phyloP scores from a whole-genome alignment of 2,329 filamentous ascomycete genomes.

The Calonectria hongkongensis region DNA sequence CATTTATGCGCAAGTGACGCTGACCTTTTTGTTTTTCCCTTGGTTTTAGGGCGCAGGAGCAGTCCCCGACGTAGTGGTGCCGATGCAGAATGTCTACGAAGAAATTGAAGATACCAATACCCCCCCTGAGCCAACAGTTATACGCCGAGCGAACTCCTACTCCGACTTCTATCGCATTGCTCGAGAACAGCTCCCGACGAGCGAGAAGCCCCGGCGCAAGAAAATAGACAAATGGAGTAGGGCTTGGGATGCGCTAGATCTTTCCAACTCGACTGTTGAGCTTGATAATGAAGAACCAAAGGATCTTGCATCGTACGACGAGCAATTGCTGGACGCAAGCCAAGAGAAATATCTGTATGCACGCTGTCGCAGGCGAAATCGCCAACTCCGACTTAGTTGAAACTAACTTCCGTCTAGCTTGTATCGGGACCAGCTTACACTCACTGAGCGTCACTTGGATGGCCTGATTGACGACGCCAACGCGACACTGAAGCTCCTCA shows the following conservation, averaged over 20 bases:
- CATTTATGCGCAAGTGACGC: conserved; percentile 48
- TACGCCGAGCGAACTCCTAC: conserved; percentile 82
- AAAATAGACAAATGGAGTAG: conserved; percentile 63
- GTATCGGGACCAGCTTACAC: conserved; percentile 86
- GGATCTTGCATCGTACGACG: conserved; percentile 67
- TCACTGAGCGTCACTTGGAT: conserved; percentile 89
- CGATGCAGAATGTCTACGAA: conserved; percentile 76
- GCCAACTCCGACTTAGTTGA: not conserved
- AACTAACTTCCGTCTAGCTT: conserved; percentile 69
- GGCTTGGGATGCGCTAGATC: conserved; percentile 71
- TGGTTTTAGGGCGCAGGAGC: conserved; percentile 71
- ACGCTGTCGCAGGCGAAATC: not conserved
- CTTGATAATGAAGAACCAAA: conserved; percentile 52
- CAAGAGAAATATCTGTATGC: conserved; percentile 89
- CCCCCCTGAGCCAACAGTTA: conserved; percentile 80
- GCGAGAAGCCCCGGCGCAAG: conserved; percentile 64
- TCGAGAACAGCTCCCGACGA: conserved; percentile 73
- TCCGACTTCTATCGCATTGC: conserved; percentile 83
- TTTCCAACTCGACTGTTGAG: conserved; percentile 51
- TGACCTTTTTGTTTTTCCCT: conserved; percentile 43
- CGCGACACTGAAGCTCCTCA: conserved; percentile 83
- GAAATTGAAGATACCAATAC: conserved; percentile 72
- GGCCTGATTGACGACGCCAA: conserved; percentile 86
- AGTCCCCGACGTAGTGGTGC: conserved; percentile 69
- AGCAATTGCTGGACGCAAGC: conserved; percentile 85